These are phyloP conservation scores for Sporormia fimetaria DNA, from an alignment of 495 filamentous ascomycete species.

Conservation along the genomic window DNA sequence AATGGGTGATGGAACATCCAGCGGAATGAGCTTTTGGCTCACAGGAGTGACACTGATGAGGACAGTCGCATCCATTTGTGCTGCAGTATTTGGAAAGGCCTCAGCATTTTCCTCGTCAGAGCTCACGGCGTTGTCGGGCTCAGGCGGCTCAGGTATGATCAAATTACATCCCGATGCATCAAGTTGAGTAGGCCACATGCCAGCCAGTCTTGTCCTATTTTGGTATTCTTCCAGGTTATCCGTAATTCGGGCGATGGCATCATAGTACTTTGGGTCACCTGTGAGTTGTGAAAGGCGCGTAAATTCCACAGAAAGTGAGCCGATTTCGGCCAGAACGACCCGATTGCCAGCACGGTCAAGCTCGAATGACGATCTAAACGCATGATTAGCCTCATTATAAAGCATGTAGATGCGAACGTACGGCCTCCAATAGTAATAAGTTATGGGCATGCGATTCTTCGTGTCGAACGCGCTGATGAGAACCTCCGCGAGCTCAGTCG, in stretches of 20 bases:
- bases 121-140: conserved; percentile 3
- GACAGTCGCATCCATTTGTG: conserved; percentile 13
- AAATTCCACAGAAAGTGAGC: conserved; percentile 87
- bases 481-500: conserved; percentile 76
- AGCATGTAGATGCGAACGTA: conserved; percentile 29
- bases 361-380: conserved; percentile 45
- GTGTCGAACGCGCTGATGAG: conserved; percentile 91
- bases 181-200: conserved; percentile 70
- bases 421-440: conserved; percentile 80
- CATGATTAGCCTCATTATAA: neutral
- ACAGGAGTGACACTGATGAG: no score
- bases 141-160: conserved; percentile 13
- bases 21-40: neutral
- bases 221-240: conserved; percentile 75
- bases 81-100: no score
- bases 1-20: neutral
- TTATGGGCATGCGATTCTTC: conserved; percentile 85
- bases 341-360: conserved; percentile 53
- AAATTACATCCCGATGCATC: conserved; percentile 64
- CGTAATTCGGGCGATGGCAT: conserved; percentile 86
- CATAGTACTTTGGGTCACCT: conserved; percentile 77
- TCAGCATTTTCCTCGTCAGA: no score
- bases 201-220: conserved; percentile 58
- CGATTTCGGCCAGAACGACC: conserved; percentile 71
- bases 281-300: conserved; percentile 89